phyloP scores from a whole-genome alignment of 257 asterid species.

The Nicotiana tabacum region DNA sequence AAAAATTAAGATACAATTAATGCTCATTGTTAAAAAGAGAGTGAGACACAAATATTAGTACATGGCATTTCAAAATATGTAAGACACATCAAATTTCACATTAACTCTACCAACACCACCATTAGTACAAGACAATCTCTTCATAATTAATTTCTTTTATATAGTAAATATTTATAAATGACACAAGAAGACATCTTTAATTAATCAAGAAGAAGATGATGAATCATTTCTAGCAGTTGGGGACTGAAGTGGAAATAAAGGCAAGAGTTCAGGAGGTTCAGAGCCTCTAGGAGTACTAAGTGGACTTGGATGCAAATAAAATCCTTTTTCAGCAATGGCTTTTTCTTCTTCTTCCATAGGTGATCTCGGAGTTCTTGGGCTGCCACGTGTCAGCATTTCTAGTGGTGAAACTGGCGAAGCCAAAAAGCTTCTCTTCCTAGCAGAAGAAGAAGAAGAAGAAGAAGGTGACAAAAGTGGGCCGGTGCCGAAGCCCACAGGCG shows the following conservation, averaged over 20 bases:
- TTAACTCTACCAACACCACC: neutral
- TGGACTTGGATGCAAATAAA: constrained; percentile 72
- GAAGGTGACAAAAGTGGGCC: constrained; percentile 14
- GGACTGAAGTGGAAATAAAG: constrained; percentile 70
- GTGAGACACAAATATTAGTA: neutral
- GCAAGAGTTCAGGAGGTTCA: constrained; percentile 79
- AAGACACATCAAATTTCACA: neutral
- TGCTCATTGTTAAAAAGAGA: neutral
- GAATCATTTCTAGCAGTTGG: constrained; percentile 19
- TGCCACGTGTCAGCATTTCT: constrained; percentile 48
- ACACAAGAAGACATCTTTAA: neutral
- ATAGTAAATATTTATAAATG: neutral
- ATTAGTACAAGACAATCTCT: neutral
- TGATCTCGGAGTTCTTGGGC: constrained; percentile 45
- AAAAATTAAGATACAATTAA: neutral
- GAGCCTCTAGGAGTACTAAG: constrained; percentile 55
- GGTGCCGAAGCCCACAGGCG: neutral
- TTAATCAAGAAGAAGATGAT: neutral
- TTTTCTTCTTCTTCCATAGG: constrained; percentile 59
- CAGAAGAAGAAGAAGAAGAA: neutral
- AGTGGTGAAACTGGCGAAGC: constrained; percentile 77
- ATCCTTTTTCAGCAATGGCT: constrained; percentile 64
- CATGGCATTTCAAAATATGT: neutral
- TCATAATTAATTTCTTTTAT: neutral
- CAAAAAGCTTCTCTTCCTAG: constrained; percentile 27